Evolutionary conservation across 2,329 filamentous ascomycete species (phyloP), one percentile per base, ranked within the genome.

Genomic region (Trichoderma oligosporum): DNA sequence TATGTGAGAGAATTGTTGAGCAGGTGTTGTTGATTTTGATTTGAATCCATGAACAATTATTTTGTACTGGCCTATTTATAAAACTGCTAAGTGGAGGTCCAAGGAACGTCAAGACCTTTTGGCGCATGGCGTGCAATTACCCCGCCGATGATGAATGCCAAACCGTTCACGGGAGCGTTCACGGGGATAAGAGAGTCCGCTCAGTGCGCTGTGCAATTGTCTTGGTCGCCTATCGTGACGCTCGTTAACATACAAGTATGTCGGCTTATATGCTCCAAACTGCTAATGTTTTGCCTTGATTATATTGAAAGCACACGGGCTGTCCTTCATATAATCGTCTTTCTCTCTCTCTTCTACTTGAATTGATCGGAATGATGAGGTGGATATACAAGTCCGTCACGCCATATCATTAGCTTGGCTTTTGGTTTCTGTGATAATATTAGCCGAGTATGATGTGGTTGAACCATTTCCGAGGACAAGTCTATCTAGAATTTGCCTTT

Each of bases 61-160:
- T 25, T n/a, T n/a, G n/a, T n/a, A n/a, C n/a, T 38, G 39, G 6
- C 38, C 49, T 45, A 52, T 36, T 52, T 57, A 57, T 57, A 57
- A n/a, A n/a, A n/a, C n/a, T n/a, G n/a, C n/a, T n/a, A n/a, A 49
- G 55, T 57, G 55, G 45, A 44, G 45, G 45, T 27, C 35, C 18
- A 35, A 35, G 54, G 27, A 20, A 18, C 7, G 45, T 57, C 41
- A 48, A 57, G 45, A 18, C 16, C 14, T 27, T 49, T 49, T 49
- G 36, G 54, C 16, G 54, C 45, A 57, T 57, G 45, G 47, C 47
- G 55, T 51, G 55, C 55, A 52, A 52, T 24, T 51, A 57, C 55
- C 55, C 55, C 55, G 41, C 46, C 22, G 38, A 45, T 57, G 38
- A 39, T 52, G 29, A 44, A 45, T 52, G 36, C 27, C n/a, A n/a